Base-by-base conservation (phyloP, 805 yeast genomes). In the Priceomyces melissophilus region DNA sequence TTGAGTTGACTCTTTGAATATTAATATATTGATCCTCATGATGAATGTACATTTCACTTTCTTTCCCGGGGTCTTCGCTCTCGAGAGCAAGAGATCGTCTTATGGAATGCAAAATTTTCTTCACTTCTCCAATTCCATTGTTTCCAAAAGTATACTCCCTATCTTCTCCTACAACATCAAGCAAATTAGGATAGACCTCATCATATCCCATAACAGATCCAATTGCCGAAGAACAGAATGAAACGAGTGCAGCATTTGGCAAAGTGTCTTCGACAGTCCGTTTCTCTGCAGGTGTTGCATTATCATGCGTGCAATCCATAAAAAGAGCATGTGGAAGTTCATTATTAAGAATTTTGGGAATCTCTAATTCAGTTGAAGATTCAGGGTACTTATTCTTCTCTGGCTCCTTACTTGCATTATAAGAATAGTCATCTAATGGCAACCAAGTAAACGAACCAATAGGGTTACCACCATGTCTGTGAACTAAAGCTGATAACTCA, bases 261-360 rank as follows among this genome's bases (percentile, higher is more conserved):
- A 91, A 71, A 0, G 98, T 90, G 55, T 91, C 99, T 57, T 90
- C 96, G 1, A 87, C 84, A 0, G 96, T 89, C 58, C 98, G 79
- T 63, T 85, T 88, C 52, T 91, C 95, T 32, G 73, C 76, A 2
- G 97, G 96, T 14, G 81, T 83, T 63, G 89, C 93, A 57, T 91
- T 91, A 61, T 91, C 99, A 60, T 91, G 99, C 2, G 98, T 90
- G 55, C 97, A 91, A 57, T 93, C 98, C 97, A 93, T 91, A 52
- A 91, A 84, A 52, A 93, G 69, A 0, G 98, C 96, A 64, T 89
- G 97, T 3, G 96, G 95, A n/a, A 82, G 79, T 33, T 82, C 77
- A 3, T 83, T 72, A 1, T 81, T 71, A 35, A 91, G 70, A 8
- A 78, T 69, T 48, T 73, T 74, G 2, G 95, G 91, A 37, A 86